Percentiles rank a stretch among this genome's conserved stretches.
phyloP scores from a whole-genome alignment of 2,329 filamentous ascomycete genomes.

The Hortaea werneckii region DNA sequence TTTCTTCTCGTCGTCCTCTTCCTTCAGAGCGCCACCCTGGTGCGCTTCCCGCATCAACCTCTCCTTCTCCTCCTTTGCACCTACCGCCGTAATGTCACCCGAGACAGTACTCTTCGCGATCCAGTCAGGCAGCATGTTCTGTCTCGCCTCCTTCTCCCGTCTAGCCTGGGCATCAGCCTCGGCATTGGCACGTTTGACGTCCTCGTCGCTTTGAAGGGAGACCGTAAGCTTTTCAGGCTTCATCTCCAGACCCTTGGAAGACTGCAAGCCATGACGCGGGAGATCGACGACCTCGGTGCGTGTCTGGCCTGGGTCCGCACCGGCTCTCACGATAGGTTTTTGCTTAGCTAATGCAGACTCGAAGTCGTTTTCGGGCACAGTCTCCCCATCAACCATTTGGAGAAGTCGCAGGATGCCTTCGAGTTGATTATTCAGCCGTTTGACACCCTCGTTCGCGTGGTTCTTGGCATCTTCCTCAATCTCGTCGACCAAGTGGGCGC shows the following conservation, averaged over 20 bases:
- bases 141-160: slow-evolving; percentile 24
- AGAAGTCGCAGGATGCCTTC: slow-evolving; percentile 68
- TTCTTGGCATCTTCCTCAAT: slow-evolving; percentile 54
- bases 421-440: slow-evolving; percentile 67
- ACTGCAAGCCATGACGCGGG: slow-evolving; percentile 22
- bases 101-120: slow-evolving; percentile 27
- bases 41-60: slow-evolving; percentile 29
- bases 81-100: slow-evolving; percentile 36
- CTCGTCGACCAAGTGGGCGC: slow-evolving; percentile 49
- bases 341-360: slow-evolving; percentile 56
- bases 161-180: slow-evolving; percentile 20
- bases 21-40: neutral
- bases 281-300: slow-evolving; percentile 25
- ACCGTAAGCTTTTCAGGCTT: slow-evolving; percentile 27
- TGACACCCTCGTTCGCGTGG: slow-evolving; percentile 51
- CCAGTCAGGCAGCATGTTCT: slow-evolving; percentile 28
- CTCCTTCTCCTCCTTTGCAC: slow-evolving; percentile 26
- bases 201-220: slow-evolving; percentile 25
- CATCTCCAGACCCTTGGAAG: slow-evolving; percentile 24
- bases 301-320: slow-evolving; percentile 51
- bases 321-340: slow-evolving; percentile 55
- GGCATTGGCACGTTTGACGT: slow-evolving; percentile 23
- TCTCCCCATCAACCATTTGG: slow-evolving; percentile 63
- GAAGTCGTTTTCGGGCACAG: slow-evolving; percentile 64
- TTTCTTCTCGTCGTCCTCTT: slow-evolving; percentile 16